Evolutionary conservation across 768 basidiomycete species (phyloP).

Genomic region (Hypholoma sublateritium): DNA sequence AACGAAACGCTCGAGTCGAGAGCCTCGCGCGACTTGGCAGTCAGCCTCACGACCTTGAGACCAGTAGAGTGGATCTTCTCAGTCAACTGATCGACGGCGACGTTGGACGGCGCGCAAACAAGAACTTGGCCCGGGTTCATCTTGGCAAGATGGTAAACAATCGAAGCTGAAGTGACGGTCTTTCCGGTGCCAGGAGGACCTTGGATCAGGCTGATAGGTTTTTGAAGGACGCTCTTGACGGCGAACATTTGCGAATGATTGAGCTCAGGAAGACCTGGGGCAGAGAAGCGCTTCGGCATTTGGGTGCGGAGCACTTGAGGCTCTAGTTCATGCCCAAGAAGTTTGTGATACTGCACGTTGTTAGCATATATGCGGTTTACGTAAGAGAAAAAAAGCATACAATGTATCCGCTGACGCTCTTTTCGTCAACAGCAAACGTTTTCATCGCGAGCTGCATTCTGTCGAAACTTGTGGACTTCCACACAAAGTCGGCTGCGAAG

Average conservation of each 20-base stretch:
- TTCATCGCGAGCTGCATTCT: slow-evolving; percentile 99
- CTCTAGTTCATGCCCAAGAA: slow-evolving; percentile 96
- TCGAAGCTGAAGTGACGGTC: slow-evolving; percentile 98
- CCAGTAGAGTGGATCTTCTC: slow-evolving; percentile 99
- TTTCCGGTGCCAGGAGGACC: slow-evolving; percentile 99
- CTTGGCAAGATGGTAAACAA: slow-evolving; percentile 97
- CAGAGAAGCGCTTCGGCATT: slow-evolving; percentile 97
- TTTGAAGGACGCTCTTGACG: slow-evolving; percentile 97
- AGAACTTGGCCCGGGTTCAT: slow-evolving; percentile 99
- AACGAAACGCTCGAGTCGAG: slow-evolving; percentile 94
- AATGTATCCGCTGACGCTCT: slow-evolving; percentile 98
- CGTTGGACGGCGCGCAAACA: slow-evolving; percentile 98
- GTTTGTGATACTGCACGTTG: slow-evolving; percentile 83
- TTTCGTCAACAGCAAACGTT: slow-evolving; percentile 98
- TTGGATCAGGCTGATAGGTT: slow-evolving; percentile 96
- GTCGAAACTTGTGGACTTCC: slow-evolving; percentile 99
- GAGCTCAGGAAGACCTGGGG: slow-evolving; percentile 94
- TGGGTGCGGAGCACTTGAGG: slow-evolving; percentile 88
- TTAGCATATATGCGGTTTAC: not conserved
- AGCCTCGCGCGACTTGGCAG: slow-evolving; percentile 97
- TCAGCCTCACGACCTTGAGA: slow-evolving; percentile 94
- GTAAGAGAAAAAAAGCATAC: slow-evolving; percentile 42
- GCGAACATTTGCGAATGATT: slow-evolving; percentile 99
- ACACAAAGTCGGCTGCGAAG: slow-evolving; percentile 98
- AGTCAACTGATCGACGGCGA: slow-evolving; percentile 97